Percentiles rank a stretch among this genome's conserved stretches.
Conservation (phyloP, 2,329 filamentous ascomycete species). For the Sclerotinia trifoliorum region DNA sequence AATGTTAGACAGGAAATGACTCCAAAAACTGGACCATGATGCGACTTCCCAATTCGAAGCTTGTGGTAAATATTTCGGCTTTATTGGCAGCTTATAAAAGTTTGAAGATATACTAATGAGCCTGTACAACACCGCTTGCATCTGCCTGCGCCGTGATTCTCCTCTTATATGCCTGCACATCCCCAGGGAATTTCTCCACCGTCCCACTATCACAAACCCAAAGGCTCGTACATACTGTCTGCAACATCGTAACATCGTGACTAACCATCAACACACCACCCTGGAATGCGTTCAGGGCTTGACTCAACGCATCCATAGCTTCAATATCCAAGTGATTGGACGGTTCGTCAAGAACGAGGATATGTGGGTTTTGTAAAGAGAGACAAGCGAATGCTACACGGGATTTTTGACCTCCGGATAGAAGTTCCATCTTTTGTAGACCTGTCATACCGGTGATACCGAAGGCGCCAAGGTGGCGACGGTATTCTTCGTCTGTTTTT, state of each 20-base stretch:
- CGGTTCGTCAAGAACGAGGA: constrained; percentile 95
- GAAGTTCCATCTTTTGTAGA: constrained; percentile 88
- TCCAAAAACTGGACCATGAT: not conserved
- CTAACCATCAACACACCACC: constrained; percentile 98
- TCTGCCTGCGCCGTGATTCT: constrained; percentile 87
- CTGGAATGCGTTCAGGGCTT: constrained; percentile 81
- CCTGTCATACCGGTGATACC: constrained; percentile 92
- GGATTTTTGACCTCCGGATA: constrained; percentile 97
- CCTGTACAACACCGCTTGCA: constrained; percentile 70
- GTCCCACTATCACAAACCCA: constrained; percentile 96
- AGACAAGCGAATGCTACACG: constrained; percentile 98
- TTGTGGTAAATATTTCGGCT: not conserved
- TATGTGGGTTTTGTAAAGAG: constrained; percentile 90
- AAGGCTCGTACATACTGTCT: constrained; percentile 89
- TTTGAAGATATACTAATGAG: constrained; percentile 30
- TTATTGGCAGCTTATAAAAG: not conserved
- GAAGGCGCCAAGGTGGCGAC: constrained; percentile 87
- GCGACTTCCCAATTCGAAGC: not conserved
- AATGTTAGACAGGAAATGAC: not conserved
- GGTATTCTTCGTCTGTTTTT: constrained; percentile 93
- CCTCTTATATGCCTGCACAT: constrained; percentile 97
- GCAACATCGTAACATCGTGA: constrained; percentile 98
- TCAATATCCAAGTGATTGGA: constrained; percentile 99
- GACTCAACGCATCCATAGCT: constrained; percentile 88
- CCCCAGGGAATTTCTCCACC: constrained; percentile 93